Base-by-base conservation (phyloP, 257 asterid genomes). In the Verbena officinalis region DNA sequence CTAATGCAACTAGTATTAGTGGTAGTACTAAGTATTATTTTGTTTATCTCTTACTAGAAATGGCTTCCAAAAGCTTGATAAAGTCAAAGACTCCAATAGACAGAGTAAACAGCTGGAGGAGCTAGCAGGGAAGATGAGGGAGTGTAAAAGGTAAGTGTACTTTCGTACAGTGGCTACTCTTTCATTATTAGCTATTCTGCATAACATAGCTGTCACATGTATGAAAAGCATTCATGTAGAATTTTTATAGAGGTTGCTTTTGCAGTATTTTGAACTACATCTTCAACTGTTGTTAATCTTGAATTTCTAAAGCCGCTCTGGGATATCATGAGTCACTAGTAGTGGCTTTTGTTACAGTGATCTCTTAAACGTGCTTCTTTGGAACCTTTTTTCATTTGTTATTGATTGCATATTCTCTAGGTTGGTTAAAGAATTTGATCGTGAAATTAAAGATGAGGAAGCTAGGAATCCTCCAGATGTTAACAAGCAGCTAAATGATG, bases 31-130 rank as follows among this genome's bases (percentile, higher is more conserved):
- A 44, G 7, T 4, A 44, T 14, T 15, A 15, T 15, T 44, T 15
- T 44, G 5, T n/a, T 16, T 8, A 44, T 44, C 51, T 27, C 45
- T 66, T 9, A 74, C 45, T 82, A 91, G 98, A 73, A 88, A 91
- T 86, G 98, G 98, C 64, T 91, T 91, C 72, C 96, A 88, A 70
- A 91, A 91, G 91, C 84, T 91, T 75, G 98, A 88, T 71, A 88
- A 91, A 78, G 78, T 91, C 64, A 91, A 91, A 78, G 98, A 91
- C 77, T 80, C 98, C 52, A 88, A 61, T 45, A 86, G 98, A 71
- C 96, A 91, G 74, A 91, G 94, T 73, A 91, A 88, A 74, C 98
- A 88, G 82, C 84, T 91, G 64, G 98, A 91, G 79, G 98, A 91
- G 58, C 96, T 91, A 65, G 75, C 98, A 0, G 96, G 79, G 77